Percentiles rank a stretch among this genome's conserved stretches.
Conservation (phyloP, 139 green algal genomes). For the Spirogloea muscicola region DNA sequence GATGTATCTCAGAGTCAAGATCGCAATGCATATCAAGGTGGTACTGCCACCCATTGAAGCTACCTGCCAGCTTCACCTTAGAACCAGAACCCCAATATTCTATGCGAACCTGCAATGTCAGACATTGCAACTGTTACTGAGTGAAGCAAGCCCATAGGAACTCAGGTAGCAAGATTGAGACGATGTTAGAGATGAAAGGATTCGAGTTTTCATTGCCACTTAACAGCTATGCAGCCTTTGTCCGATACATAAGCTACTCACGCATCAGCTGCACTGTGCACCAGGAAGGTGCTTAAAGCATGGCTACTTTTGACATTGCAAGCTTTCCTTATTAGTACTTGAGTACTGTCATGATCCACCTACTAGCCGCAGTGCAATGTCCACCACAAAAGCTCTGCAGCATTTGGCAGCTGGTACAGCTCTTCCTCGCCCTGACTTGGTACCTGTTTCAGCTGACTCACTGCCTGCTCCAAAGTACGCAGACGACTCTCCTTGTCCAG, state of each 20-base stretch:
- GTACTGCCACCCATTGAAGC: constrained; percentile 30
- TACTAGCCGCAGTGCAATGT: neutral
- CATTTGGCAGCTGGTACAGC: too few relatives aligned
- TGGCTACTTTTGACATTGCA: too few relatives aligned
- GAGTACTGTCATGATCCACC: neutral
- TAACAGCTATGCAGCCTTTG: neutral
- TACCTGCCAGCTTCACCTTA: constrained; percentile 11
- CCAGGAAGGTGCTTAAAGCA: too few relatives aligned
- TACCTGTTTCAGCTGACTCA: constrained; percentile 10
- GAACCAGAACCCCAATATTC: constrained; percentile 22
- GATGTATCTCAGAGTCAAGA: constrained; percentile 3
- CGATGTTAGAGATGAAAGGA: neutral
- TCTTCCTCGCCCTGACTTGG: too few relatives aligned
- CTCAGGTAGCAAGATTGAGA: neutral
- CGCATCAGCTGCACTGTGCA: too few relatives aligned
- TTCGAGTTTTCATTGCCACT: neutral
- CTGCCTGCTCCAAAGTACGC: neutral
- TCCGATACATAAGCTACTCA: too few relatives aligned
- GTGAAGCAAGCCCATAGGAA: neutral
- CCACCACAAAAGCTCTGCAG: neutral
- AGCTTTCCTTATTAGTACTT: neutral
- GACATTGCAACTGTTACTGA: too few relatives aligned
- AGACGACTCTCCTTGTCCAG: constrained; percentile 8
- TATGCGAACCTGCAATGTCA: constrained; percentile 1
- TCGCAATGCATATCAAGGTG: constrained; percentile 18